A percentile compares a stretch with the other conserved stretches of the same genome.
phyloP scores from a whole-genome alignment of 106 monocot species.

The Narthecium ossifragum region DNA sequence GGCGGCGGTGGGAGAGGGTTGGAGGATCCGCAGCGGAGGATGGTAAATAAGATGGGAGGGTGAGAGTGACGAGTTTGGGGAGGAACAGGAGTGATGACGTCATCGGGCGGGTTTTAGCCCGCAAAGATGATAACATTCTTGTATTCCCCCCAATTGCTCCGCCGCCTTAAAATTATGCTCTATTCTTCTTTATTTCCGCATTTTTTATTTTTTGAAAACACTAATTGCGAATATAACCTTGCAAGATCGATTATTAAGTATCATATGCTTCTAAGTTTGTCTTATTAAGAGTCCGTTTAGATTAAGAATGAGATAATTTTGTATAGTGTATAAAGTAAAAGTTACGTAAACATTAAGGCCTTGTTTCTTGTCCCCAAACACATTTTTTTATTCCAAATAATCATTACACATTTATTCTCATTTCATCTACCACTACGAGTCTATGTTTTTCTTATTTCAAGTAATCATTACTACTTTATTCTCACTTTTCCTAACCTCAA shows the following conservation, averaged over 20 bases:
- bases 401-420: too few relatives aligned
- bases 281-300: neutral
- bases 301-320: neutral
- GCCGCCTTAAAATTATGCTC: neutral
- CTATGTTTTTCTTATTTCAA: too few relatives aligned
- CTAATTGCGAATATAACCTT: neutral
- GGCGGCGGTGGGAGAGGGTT: neutral
- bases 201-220: neutral
- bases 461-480: too few relatives aligned
- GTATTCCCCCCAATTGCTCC: neutral
- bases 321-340: too few relatives aligned
- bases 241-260: neutral
- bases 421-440: too few relatives aligned
- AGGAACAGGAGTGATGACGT: neutral
- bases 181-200: neutral
- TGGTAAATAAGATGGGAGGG: neutral
- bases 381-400: too few relatives aligned
- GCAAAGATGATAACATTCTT: neutral
- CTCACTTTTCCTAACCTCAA: too few relatives aligned
- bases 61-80: neutral
- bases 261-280: neutral
- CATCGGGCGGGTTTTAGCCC: neutral
- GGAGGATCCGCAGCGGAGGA: neutral
- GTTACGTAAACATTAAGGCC: too few relatives aligned
- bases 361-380: too few relatives aligned